Conservation (phyloP, 805 yeast species). For the Saccharomycopsis capsularis region DNA sequence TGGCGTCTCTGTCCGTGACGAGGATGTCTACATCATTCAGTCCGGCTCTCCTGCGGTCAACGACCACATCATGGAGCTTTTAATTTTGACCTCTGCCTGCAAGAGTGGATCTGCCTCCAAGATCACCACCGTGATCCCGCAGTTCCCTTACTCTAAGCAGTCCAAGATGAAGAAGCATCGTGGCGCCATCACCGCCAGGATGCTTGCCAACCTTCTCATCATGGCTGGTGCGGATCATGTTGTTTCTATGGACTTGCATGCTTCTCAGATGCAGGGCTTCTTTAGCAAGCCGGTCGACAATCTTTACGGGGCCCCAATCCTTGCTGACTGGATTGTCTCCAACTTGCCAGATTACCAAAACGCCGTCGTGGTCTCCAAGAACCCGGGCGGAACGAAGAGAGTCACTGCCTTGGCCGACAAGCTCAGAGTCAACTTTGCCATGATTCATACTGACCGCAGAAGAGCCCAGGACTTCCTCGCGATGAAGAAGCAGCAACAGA, state of each 20-base stretch:
- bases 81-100: conserved; percentile 90
- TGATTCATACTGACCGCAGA: conserved; percentile 98
- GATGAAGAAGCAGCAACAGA: conserved; percentile 34
- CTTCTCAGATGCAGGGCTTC: conserved; percentile 99
- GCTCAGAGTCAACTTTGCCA: conserved; percentile 91
- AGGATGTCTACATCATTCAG: conserved; percentile 91
- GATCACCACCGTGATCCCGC: conserved; percentile 93
- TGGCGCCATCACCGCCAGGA: conserved; percentile 97
- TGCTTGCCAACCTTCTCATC: conserved; percentile 88
- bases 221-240: conserved; percentile 99
- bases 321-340: conserved; percentile 92
- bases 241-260: conserved; percentile 92
- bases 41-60: conserved; percentile 82
- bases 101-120: conserved; percentile 98
- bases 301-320: conserved; percentile 90
- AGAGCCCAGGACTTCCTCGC: conserved; percentile 60
- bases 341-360: conserved; percentile 78
- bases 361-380: conserved; percentile 96
- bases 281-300: conserved; percentile 97
- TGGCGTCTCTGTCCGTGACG: conserved; percentile 92
- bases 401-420: conserved; percentile 98
- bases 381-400: conserved; percentile 98
- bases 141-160: conserved; percentile 95
- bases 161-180: conserved; percentile 98
- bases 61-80: conserved; percentile 93